Base-by-base conservation (phyloP, 192 early-diverging fungal genomes). In the Backusella circina region DNA sequence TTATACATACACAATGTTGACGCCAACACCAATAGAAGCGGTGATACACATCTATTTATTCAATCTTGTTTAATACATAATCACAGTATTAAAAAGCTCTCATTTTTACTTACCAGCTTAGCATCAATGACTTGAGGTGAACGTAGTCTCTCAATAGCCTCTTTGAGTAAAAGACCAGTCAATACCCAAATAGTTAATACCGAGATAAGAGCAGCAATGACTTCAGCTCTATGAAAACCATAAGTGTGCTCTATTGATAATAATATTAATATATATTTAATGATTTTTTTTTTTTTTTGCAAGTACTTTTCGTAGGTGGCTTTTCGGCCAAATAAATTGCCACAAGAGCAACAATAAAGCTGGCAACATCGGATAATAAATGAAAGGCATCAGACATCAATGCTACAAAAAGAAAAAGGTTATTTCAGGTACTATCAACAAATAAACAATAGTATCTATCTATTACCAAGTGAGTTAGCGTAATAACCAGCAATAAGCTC, bases 351-450 rank as follows among this genome's bases (percentile, higher is more conserved):
- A 95, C 89, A 28, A 85, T 84, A 72, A 94, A 94, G 37, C 92
- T 93, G 33, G 91, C 86, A 10, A 94, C 87, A 79, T 93, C 92
- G 74, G 77, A 76, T 18, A 95, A 76, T 36, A 95, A 75, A 77
- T 95, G 93, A 70, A 95, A 95, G 21, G 88, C 86, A 75, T 95
- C 93, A 65, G 85, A 88, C 64, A 95, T 75, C n/a, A 95, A 86
- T 1, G 93, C 93, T 57, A 39, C 16, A 39, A 28, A 65, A 18
- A 33, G 6, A 6, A 41, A 15, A 36, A 28, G 44, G 12, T 66
- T 16, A 57, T 67, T 30, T 39, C 44, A 47, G 44, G 44, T 5
- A 47, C 44, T 15, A 8, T 82, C 1, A 23, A 36, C 21, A 31
- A 30, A 36, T 36, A 8, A 33, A 8, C 21, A 66, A 65, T n/a